Conservation (phyloP, 306 rosid genomes). For the Dalbergia oliveri region DNA sequence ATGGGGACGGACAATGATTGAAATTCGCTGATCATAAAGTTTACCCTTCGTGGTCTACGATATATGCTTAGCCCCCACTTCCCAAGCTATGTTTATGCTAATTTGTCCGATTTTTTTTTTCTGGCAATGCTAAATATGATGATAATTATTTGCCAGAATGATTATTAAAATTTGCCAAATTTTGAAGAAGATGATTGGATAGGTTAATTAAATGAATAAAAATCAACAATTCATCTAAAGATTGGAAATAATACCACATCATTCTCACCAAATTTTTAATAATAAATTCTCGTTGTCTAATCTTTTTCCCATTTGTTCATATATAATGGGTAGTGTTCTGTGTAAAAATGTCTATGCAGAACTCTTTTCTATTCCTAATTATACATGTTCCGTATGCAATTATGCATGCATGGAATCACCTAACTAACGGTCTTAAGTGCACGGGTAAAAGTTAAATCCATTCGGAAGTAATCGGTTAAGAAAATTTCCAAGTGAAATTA, state of each 20-base stretch:
- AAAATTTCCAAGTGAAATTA: background rate
- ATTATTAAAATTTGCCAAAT: no score
- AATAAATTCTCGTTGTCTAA: no score
- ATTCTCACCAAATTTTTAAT: no score
- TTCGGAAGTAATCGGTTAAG: background rate
- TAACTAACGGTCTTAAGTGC: background rate
- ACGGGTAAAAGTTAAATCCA: background rate
- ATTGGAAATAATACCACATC: no score
- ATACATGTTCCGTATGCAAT: no score
- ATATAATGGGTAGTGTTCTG: no score
- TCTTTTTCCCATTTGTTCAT: no score
- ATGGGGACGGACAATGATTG: slow-evolving; percentile 5
- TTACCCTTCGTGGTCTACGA: background rate
- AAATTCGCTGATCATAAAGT: background rate
- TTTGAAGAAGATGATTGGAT: background rate
- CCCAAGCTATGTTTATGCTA: background rate
- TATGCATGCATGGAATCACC: background rate
- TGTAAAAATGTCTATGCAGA: background rate
- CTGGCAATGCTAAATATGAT: no score
- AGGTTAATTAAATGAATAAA: background rate
- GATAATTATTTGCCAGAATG: no score
- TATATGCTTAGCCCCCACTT: background rate
- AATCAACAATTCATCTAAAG: background rate
- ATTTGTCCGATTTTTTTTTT: background rate
- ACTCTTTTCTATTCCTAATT: background rate